Evolutionary conservation across 352 stramenopile genomes (phyloP), one percentile per base, ranked within the genome.

Genomic region (Pythium grandisporangium): DNA sequence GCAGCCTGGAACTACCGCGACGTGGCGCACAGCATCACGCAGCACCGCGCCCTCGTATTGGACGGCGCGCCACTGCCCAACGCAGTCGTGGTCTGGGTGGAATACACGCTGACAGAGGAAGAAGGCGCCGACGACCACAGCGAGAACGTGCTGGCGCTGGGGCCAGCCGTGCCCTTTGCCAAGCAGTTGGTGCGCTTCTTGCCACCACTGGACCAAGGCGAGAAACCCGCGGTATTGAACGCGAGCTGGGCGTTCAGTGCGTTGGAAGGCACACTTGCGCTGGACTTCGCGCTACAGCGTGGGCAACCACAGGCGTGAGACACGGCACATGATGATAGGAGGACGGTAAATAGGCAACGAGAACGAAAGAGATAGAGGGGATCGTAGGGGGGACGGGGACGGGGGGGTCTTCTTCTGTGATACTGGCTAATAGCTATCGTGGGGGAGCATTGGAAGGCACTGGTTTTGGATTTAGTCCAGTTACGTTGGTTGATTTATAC

Each of bases 141-240:
- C n/a, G n/a, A n/a, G n/a, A n/a, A n/a, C n/a, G 42, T 81, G 2
- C 62, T 81, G 19, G 55, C 69, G 5, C 83, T 71, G 0, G 76
- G 76, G 1, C 76, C 76, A 16, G 58, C 63, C 2, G 63, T 71
- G 5, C 53, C 63, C 6, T 70, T 84, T 40, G 58, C 70, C n/a
- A 90, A 90, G 63, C 76, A 90, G 53, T 61, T 83, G 20, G 67
- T 90, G 14, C 70, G 76, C 12, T 90, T 90, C 49, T 48, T 90
- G 7, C 50, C 54, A 6, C 56, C 61, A 23, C 17, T 42, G 4
- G 7, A 10, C 30, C n/a, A n/a, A n/a, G 34, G 17, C 17, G 29
- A 21, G 5, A 29, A 30, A 2, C 16, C 34, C 16, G 30, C 49
- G 20, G 27, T 22, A 11, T n/a, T 65, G 16, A 52, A 53, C 11